Base-by-base conservation (phyloP, 768 basidiomycete species). In the Dendrothele bispora region DNA sequence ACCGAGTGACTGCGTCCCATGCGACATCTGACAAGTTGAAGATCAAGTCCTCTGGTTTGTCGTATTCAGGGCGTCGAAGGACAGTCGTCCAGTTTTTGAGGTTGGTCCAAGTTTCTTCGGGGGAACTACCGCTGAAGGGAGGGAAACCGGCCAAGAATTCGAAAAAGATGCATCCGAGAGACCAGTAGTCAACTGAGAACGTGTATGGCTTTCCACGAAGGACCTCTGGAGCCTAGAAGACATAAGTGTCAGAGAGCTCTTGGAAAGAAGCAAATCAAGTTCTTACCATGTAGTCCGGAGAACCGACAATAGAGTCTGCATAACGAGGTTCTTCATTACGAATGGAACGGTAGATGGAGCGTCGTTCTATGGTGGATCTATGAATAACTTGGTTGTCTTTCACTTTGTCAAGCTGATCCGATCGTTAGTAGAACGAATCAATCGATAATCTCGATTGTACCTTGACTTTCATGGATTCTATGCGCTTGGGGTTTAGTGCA, bases 81-180 rank as follows among this genome's bases (percentile, higher is more conserved):
- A 93, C 92, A 53, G 88, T 88, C 15, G 86, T 83, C 97, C 97
- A 99, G 64, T 98, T 98, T 69, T 98, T 98, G 52, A 99, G 71
- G 68, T 98, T 98, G 14, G 92, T 92, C 97, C 97, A 99, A 0
- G 97, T 99, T 68, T 99, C 97, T 55, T 99, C 94, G 0, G 94
- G 89, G 0, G 88, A 93, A 32, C 87, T 82, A 15, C 97, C 97
- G 39, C 91, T 97, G 72, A 99, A 99, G 2, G 97, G 97, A 11
- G 97, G 97, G 70, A 97, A 99, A 22, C 97, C 95, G 1, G 92
- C 89, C 14, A 95, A 74, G 65, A 95, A 95, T 71, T 99, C 97
- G 69, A 98, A 99, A 21, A 99, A 72, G 57, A 99, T 98, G 66
- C 97, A 98, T 5, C 97, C 97, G 7, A 99, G 79, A 1, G 93